These are phyloP conservation scores for Dothideomycetes sp. DNA, from an alignment of 2,329 filamentous ascomycete species.

Conservation along the genomic window DNA sequence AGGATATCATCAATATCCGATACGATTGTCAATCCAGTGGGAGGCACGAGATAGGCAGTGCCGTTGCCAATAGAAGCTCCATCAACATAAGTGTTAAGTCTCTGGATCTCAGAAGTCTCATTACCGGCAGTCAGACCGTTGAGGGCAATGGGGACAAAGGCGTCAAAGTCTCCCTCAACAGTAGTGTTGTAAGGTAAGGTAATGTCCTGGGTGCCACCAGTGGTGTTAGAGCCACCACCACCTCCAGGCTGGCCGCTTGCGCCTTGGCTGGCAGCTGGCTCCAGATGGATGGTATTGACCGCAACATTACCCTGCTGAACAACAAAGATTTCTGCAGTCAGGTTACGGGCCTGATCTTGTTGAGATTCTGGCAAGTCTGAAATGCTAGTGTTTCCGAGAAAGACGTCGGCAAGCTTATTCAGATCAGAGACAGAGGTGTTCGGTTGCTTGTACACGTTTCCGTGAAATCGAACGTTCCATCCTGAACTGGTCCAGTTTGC, in stretches of 20 bases:
- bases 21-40: slow-evolving; percentile 58
- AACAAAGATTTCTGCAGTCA: slow-evolving; percentile 64
- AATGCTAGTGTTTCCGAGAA: slow-evolving; percentile 56
- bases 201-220: slow-evolving; percentile 52
- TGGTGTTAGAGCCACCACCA: slow-evolving; percentile 39
- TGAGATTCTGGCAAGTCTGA: slow-evolving; percentile 46
- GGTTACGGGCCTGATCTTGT: slow-evolving; percentile 58
- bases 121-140: slow-evolving; percentile 54
- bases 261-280: slow-evolving; percentile 47
- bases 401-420: slow-evolving; percentile 57
- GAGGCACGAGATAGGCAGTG: slow-evolving; percentile 65
- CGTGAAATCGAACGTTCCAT: slow-evolving; percentile 67
- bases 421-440: slow-evolving; percentile 54
- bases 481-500: slow-evolving; percentile 70
- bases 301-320: slow-evolving; percentile 57
- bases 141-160: slow-evolving; percentile 53
- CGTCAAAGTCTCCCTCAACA: slow-evolving; percentile 59
- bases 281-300: slow-evolving; percentile 50
- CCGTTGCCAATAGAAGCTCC: slow-evolving; percentile 57
- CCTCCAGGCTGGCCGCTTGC: slow-evolving; percentile 33
- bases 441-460: slow-evolving; percentile 72
- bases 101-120: slow-evolving; percentile 52
- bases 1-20: slow-evolving; percentile 74
- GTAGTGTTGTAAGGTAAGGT: slow-evolving; percentile 57
- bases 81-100: slow-evolving; percentile 56